Evolutionary conservation across 495 filamentous ascomycete genomes (phyloP).

Genomic region (Daldinia decipiens): DNA sequence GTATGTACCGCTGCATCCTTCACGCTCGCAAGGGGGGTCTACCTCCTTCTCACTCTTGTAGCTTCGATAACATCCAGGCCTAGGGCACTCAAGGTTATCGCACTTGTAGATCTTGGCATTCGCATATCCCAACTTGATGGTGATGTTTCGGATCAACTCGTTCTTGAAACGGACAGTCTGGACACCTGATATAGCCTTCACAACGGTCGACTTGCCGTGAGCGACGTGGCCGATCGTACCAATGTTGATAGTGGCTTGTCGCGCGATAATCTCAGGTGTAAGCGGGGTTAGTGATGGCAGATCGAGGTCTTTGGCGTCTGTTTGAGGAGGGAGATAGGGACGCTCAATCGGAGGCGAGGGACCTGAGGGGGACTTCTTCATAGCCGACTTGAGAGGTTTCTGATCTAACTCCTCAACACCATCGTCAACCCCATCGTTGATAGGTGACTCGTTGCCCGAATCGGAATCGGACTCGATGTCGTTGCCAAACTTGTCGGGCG

Average conservation of each 20-base stretch:
- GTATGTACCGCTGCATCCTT: conserved; percentile 88
- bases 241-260: conserved; percentile 99
- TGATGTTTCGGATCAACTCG: conserved; percentile 98
- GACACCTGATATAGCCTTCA: conserved; percentile 98
- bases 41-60: conserved; percentile 99
- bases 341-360: conserved; percentile 53
- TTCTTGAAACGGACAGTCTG: conserved; percentile 99
- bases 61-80: conserved; percentile 95
- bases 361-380: conserved; percentile 60
- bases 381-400: conserved; percentile 56
- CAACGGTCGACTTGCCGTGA: conserved; percentile 97
- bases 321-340: conserved; percentile 82
- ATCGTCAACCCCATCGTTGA: conserved; percentile 48
- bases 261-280: conserved; percentile 93
- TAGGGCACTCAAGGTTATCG: conserved; percentile 86
- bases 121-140: conserved; percentile 99
- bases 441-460: conserved; percentile 57
- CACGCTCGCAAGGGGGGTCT: conserved; percentile 92
- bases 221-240: conserved; percentile 99
- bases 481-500: conserved; percentile 46
- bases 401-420: conserved; percentile 54
- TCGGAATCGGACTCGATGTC: conserved; percentile 42
- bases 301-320: conserved; percentile 86
- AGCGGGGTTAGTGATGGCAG: conserved; percentile 80
- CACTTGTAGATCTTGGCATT: conserved; percentile 99